Evolutionary conservation across 371 early-diverging fungal genomes (phyloP).

Genomic region (Nematocida minor): DNA sequence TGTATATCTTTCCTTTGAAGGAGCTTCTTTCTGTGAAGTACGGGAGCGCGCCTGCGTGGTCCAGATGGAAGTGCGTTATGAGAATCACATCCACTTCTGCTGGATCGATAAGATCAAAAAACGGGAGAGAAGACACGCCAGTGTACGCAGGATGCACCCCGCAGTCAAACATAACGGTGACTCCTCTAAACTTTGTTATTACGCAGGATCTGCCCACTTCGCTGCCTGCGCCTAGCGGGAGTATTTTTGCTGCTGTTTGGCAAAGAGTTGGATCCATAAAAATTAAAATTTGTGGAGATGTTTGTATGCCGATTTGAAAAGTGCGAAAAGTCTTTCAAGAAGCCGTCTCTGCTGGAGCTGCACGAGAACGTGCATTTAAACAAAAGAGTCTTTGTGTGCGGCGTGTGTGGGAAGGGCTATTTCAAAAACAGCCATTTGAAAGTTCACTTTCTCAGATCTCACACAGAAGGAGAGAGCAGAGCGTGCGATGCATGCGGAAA

Average conservation of each 20-base stretch:
- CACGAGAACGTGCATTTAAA: constrained; percentile 38
- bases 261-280: constrained; percentile 33
- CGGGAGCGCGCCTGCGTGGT: constrained; percentile 97
- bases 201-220: constrained; percentile 98
- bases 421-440: constrained; percentile 23
- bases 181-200: constrained; percentile 84
- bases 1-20: constrained; percentile 93
- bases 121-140: constrained; percentile 90
- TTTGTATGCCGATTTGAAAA: background rate
- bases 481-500: background rate
- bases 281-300: constrained; percentile 11
- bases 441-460: background rate
- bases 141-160: constrained; percentile 95
- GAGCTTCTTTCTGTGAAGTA: constrained; percentile 92
- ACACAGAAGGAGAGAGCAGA: background rate
- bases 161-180: constrained; percentile 88
- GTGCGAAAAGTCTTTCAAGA: constrained; percentile 16
- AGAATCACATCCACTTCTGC: constrained; percentile 81
- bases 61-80: constrained; percentile 95
- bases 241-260: constrained; percentile 67
- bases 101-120: constrained; percentile 92
- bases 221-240: constrained; percentile 92
- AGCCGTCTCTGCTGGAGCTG: constrained; percentile 41
- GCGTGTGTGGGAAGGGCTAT: background rate
- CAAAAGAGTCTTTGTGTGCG: constrained; percentile 25